Evolutionary conservation across 2,329 filamentous ascomycete genomes (phyloP).

Genomic region (Pseudofabraea citricarpa): DNA sequence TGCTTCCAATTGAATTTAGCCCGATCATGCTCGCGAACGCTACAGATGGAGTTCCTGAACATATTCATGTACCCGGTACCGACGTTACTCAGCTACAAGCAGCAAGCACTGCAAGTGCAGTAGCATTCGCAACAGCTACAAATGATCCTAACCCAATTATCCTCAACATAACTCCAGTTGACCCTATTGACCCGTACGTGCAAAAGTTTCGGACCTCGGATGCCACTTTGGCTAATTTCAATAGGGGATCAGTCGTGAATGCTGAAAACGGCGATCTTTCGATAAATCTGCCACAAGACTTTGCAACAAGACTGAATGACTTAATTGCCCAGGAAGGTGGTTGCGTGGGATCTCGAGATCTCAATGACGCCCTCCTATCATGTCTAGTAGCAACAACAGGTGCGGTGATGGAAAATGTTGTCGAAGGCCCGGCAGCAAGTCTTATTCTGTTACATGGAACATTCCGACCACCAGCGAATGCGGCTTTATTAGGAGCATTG

Average conservation of each 20-base stretch:
- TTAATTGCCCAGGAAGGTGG: not conserved
- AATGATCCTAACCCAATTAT: not conserved
- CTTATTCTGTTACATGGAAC: not conserved
- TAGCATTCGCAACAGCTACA: no score
- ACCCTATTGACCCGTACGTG: not conserved
- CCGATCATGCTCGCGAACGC: not conserved
- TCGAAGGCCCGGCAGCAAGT: not conserved
- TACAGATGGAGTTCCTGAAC: no score
- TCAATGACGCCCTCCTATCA: not conserved
- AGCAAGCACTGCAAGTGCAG: no score
- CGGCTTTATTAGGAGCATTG: not conserved
- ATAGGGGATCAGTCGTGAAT: not conserved
- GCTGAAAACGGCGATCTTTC: not conserved
- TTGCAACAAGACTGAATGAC: not conserved
- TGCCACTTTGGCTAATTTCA: not conserved
- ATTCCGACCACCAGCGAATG: not conserved
- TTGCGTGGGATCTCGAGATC: not conserved
- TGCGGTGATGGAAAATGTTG: not conserved
- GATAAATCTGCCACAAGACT: not conserved
- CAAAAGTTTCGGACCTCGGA: not conserved
- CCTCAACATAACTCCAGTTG: not conserved
- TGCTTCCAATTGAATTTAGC: not conserved
- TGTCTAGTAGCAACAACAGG: not conserved
- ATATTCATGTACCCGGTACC: no score
- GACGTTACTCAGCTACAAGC: no score